Percentiles rank a stretch among this genome's conserved stretches.
Conservation (phyloP, 2,329 filamentous ascomycete genomes). For the Cladosporium sp. region DNA sequence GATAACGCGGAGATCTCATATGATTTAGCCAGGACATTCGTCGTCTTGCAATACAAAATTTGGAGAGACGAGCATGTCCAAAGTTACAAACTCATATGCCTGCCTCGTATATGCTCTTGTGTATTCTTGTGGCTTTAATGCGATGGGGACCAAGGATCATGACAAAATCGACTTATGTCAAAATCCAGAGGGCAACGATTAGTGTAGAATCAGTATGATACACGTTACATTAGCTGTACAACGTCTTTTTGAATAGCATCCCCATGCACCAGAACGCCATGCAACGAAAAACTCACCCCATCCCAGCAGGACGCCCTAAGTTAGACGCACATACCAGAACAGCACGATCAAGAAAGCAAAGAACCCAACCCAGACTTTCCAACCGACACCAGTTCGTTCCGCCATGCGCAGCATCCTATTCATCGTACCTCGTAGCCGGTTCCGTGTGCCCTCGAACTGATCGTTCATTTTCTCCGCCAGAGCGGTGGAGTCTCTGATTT, state of each 20-base stretch:
- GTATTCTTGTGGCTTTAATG: too few relatives aligned
- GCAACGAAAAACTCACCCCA: neutral
- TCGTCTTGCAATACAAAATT: too few relatives aligned
- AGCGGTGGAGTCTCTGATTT: conserved; percentile 85
- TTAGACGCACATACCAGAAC: conserved; percentile 92
- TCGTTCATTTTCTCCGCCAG: conserved; percentile 96
- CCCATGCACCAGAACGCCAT: conserved; percentile 9
- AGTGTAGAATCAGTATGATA: neutral
- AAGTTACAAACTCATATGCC: too few relatives aligned
- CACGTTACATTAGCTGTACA: conserved; percentile 12
- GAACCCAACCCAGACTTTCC: conserved; percentile 90
- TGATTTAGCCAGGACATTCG: too few relatives aligned
- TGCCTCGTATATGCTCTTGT: too few relatives aligned
- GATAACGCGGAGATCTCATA: too few relatives aligned
- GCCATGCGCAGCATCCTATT: conserved; percentile 97
- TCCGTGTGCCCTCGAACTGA: conserved; percentile 78
- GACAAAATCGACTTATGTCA: too few relatives aligned
- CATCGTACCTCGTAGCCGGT: conserved; percentile 86
- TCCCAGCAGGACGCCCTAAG: neutral
- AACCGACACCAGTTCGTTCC: conserved; percentile 86
- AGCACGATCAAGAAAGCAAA: conserved; percentile 77
- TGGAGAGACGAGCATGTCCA: too few relatives aligned
- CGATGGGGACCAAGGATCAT: too few relatives aligned
- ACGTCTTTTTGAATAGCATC: neutral
- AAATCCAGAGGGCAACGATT: too few relatives aligned